Conservation (phyloP, 2,329 filamentous ascomycete genomes). For the Phyllosticta citrichinensis region DNA sequence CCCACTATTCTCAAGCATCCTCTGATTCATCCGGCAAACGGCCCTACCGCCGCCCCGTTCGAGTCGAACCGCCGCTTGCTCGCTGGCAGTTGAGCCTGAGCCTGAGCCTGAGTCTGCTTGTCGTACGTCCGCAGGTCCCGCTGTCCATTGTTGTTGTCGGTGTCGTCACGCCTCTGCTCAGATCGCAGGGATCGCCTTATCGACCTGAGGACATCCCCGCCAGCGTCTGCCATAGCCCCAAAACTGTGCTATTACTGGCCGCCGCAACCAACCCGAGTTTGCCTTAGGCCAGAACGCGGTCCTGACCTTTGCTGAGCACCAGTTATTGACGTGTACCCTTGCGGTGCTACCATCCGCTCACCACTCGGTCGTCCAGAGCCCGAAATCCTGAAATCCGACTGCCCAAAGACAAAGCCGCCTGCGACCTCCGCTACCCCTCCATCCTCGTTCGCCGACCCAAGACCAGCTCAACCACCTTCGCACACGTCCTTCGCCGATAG, state of each 20-base stretch:
- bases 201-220: not conserved
- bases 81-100: not conserved
- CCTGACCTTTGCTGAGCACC: conserved; percentile 1
- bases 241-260: conserved; percentile 5
- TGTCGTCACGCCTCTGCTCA: conserved; percentile 1
- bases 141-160: not conserved
- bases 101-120: not conserved
- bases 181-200: conserved; percentile 8
- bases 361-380: not conserved
- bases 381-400: not conserved
- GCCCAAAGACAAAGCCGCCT: conserved; percentile 6
- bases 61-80: not conserved
- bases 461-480: not conserved
- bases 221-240: conserved; percentile 5
- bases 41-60: not conserved
- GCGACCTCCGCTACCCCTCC: not conserved
- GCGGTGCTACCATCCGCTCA: conserved; percentile 1
- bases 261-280: conserved; percentile 12
- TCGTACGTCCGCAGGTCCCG: not conserved
- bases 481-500: conserved; percentile 4
- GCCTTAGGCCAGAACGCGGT: conserved; percentile 22
- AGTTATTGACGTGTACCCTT: conserved; percentile 10
- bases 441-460: conserved; percentile 2
- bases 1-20: conserved; percentile 7
- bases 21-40: conserved; percentile 7